Conservation (phyloP, 306 rosid species). For the Quercus alba region DNA sequence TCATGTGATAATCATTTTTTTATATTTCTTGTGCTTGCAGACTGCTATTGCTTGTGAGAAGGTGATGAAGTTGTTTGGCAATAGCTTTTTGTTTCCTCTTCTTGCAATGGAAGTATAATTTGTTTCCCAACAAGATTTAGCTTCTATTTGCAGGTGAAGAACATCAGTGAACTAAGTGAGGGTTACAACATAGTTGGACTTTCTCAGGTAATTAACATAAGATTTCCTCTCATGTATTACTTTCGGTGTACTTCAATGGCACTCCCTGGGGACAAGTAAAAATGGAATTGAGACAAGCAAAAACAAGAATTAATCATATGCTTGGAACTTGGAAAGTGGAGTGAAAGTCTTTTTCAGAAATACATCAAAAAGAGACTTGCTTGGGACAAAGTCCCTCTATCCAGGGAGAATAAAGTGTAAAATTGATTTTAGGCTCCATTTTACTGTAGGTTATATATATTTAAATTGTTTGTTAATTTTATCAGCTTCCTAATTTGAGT, state of each 20-base stretch:
- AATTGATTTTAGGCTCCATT: neutral
- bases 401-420: neutral
- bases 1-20: slow-evolving; percentile 18
- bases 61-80: slow-evolving; percentile 56
- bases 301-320: neutral
- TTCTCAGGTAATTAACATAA: slow-evolving; percentile 63
- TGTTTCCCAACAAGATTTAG: slow-evolving; percentile 17
- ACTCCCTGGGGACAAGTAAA: neutral
- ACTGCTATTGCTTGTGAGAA: slow-evolving; percentile 65
- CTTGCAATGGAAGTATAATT: slow-evolving; percentile 11
- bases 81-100: slow-evolving; percentile 7
- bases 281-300: neutral
- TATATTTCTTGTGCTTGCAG: slow-evolving; percentile 43
- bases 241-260: neutral
- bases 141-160: slow-evolving; percentile 61
- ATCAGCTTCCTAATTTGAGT: no score
- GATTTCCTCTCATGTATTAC: neutral
- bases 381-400: neutral
- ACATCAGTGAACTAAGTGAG: slow-evolving; percentile 53
- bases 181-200: slow-evolving; percentile 94
- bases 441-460: no score
- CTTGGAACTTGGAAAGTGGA: neutral
- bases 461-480: no score
- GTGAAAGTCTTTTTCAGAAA: neutral
- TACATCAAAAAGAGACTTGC: neutral